Percentiles rank a stretch among this genome's conserved stretches.
Evolutionary conservation across 2,329 filamentous ascomycete genomes (phyloP).

Genomic region (Fusarium austroafricanum): DNA sequence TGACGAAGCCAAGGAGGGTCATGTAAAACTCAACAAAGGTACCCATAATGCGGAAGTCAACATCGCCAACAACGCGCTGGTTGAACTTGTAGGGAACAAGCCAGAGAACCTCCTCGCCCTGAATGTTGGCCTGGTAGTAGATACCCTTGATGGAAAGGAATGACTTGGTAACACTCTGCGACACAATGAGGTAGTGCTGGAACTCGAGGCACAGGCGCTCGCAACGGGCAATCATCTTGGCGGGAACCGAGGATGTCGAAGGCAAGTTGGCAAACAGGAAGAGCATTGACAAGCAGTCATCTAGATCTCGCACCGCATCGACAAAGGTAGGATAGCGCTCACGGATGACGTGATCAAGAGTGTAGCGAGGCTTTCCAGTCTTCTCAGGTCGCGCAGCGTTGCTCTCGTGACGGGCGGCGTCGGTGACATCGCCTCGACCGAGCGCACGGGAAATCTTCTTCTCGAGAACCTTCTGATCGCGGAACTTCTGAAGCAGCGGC

Average conservation of each 20-base stretch:
- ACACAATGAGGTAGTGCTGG: constrained; percentile 95
- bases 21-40: constrained; percentile 99
- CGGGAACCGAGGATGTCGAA: constrained; percentile 86
- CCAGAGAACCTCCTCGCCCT: constrained; percentile 97
- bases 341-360: constrained; percentile 95
- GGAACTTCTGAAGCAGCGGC: constrained; percentile 92
- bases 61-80: constrained; percentile 90
- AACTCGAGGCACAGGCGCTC: constrained; percentile 95
- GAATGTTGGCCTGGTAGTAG: constrained; percentile 97
- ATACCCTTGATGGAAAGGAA: constrained; percentile 99
- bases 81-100: constrained; percentile 98
- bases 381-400: constrained; percentile 91
- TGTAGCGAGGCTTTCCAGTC: constrained; percentile 89
- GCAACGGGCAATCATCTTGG: constrained; percentile 95
- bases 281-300: constrained; percentile 96
- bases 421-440: constrained; percentile 88
- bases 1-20: constrained; percentile 93
- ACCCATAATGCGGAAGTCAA: constrained; percentile 99
- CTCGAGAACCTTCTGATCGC: constrained; percentile 94
- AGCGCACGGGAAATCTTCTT: constrained; percentile 97
- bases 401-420: constrained; percentile 86
- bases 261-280: constrained; percentile 98
- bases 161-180: constrained; percentile 91
- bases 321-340: constrained; percentile 98
- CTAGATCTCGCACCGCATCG: constrained; percentile 91